phyloP scores from a whole-genome alignment of 768 basidiomycete species.

The Russula lepida region DNA sequence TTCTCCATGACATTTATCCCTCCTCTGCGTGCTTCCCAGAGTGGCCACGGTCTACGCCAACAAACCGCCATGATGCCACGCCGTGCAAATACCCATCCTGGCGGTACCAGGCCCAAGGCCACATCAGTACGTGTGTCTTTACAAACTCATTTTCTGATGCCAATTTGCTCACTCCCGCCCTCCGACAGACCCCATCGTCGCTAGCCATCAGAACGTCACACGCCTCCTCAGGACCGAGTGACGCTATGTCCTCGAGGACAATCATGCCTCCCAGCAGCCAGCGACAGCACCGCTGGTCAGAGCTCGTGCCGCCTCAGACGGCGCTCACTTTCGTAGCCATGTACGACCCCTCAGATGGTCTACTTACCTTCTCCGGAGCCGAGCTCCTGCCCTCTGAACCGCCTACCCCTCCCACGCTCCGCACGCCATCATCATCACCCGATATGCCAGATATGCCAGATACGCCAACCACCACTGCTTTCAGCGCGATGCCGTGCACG shows the following conservation, averaged over 20 bases:
- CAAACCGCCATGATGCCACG: constrained; percentile 3
- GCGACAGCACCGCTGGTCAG: constrained; percentile 40
- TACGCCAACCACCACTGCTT: constrained; percentile 15
- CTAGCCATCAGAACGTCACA: background rate
- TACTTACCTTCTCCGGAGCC: constrained; percentile 49
- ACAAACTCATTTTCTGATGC: background rate
- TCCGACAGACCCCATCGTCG: constrained; percentile 7
- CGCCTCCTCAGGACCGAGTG: background rate
- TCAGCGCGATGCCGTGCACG: constrained; percentile 22
- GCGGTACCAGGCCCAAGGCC: background rate
- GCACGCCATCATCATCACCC: constrained; percentile 1
- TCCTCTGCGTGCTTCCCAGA: background rate
- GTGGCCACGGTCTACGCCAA: background rate
- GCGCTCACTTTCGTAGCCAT: constrained; percentile 52
- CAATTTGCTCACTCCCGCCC: background rate
- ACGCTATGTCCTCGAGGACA: background rate
- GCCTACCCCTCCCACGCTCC: background rate
- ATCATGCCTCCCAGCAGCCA: background rate
- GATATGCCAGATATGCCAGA: constrained; percentile 7
- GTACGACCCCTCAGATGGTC: constrained; percentile 50
- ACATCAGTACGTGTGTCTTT: constrained; percentile 6
- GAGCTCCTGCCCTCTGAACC: constrained; percentile 32
- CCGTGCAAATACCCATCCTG: constrained; percentile 1
- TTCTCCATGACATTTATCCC: background rate
- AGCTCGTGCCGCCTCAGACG: constrained; percentile 46